phyloP scores from a whole-genome alignment of 2,329 filamentous ascomycete species.

The Monosporascus sp. region DNA sequence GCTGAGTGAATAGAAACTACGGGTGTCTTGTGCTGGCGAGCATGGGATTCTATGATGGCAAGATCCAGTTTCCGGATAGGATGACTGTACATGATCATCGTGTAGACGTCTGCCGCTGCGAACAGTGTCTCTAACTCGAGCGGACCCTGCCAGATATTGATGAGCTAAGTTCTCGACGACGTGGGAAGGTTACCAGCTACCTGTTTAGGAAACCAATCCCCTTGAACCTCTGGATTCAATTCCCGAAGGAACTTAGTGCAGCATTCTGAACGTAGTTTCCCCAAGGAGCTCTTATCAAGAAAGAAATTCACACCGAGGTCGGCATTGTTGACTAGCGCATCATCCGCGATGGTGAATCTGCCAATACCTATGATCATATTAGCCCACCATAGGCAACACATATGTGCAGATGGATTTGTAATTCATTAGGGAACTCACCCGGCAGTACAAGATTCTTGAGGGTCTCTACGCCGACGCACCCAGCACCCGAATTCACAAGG shows the following conservation, averaged over 20 bases:
- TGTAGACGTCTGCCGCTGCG: constrained; percentile 38
- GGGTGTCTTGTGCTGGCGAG: constrained; percentile 57
- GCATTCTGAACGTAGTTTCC: constrained; percentile 72
- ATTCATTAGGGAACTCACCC: constrained; percentile 38
- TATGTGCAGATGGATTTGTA: background rate
- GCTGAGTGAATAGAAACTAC: constrained; percentile 80
- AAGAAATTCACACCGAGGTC: constrained; percentile 98
- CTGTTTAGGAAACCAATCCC: constrained; percentile 58
- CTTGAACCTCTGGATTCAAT: constrained; percentile 87
- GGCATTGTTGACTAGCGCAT: constrained; percentile 66
- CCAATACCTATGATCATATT: constrained; percentile 62
- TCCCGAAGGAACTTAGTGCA: constrained; percentile 74
- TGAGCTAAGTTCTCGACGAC: constrained; percentile 1
- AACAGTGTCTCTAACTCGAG: constrained; percentile 38
- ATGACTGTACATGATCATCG: constrained; percentile 50
- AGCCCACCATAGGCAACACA: constrained; percentile 8
- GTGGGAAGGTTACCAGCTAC: constrained; percentile 21
- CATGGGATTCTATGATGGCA: constrained; percentile 41
- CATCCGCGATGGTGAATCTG: constrained; percentile 85
- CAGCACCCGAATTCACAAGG: constrained; percentile 80
- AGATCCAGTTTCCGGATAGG: constrained; percentile 43
- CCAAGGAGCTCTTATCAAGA: constrained; percentile 71
- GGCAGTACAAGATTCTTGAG: constrained; percentile 97
- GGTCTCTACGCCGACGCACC: constrained; percentile 82
- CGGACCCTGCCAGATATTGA: constrained; percentile 19